Evolutionary conservation across 1,139 yeast species (phyloP).

Genomic region (Candida pseudoviswanathii): DNA sequence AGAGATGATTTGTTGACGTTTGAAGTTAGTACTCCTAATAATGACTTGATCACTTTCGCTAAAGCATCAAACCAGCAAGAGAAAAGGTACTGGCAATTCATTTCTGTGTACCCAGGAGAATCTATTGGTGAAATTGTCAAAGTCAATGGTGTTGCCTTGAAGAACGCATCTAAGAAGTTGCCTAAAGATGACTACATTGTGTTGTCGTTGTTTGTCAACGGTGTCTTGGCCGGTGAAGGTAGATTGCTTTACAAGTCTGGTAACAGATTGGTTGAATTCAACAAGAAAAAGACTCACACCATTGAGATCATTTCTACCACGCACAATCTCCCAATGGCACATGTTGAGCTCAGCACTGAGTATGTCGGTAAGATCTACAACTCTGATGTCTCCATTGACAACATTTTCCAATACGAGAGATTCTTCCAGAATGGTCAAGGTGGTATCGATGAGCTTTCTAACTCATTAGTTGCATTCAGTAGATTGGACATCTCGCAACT

Average conservation of each 20-base stretch:
- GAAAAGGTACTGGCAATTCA: conserved; percentile 65
- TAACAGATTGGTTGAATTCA: conserved; percentile 43
- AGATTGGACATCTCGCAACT: conserved; percentile 49
- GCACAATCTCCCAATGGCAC: conserved; percentile 46
- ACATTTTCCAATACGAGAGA: conserved; percentile 57
- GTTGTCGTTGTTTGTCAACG: conserved; percentile 66
- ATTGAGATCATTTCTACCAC: conserved; percentile 38
- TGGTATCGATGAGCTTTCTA: conserved; percentile 48
- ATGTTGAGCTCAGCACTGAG: conserved; percentile 59
- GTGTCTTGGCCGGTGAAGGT: conserved; percentile 61
- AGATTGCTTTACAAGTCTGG: conserved; percentile 44
- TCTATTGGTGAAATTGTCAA: conserved; percentile 69
- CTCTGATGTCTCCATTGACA: conserved; percentile 58
- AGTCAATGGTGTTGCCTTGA: conserved; percentile 54
- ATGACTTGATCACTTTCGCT: conserved; percentile 54
- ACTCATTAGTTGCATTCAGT: conserved; percentile 41
- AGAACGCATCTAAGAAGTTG: conserved; percentile 31
- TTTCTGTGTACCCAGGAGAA: conserved; percentile 78
- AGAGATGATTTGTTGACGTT: conserved; percentile 49
- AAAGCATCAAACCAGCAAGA: conserved; percentile 69
- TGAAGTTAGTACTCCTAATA: conserved; percentile 50
- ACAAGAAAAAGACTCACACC: conserved; percentile 36
- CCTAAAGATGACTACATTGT: conserved; percentile 56
- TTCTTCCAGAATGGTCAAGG: conserved; percentile 43
- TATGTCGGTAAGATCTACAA: conserved; percentile 74